A percentile compares a stretch with the other conserved stretches of the same genome.
phyloP scores from a whole-genome alignment of 495 filamentous ascomycete species.

The Hapsidospora chrysogenum region DNA sequence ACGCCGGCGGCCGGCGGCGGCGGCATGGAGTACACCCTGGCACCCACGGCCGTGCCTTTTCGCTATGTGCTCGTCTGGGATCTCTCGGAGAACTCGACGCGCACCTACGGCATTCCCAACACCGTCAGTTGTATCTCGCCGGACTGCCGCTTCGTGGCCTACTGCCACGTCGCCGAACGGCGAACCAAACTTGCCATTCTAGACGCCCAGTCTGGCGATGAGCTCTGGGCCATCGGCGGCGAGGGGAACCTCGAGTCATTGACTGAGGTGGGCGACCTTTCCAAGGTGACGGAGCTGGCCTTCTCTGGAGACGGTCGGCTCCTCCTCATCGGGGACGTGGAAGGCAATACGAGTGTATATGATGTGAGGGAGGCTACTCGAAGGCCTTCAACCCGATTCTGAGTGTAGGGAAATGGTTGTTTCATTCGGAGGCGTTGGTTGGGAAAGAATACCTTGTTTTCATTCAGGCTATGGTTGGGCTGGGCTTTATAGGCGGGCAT shows the following conservation, averaged over 20 bases:
- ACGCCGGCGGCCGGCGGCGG: conserved; percentile 10
- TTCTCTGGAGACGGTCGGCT: conserved; percentile 17
- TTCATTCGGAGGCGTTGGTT: too few species aligned
- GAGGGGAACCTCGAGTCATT: conserved; percentile 8
- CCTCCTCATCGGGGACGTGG: conserved; percentile 13
- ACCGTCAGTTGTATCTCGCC: conserved; percentile 14
- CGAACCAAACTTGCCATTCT: conserved; percentile 13
- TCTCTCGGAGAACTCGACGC: conserved; percentile 13
- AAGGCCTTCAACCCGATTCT: too few species aligned
- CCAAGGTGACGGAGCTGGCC: conserved; percentile 12
- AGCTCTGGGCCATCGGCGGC: conserved; percentile 15
- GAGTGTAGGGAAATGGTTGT: too few species aligned
- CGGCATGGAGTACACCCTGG: conserved; percentile 12
- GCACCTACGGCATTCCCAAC: conserved; percentile 19
- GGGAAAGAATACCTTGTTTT: too few species aligned
- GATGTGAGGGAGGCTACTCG: conserved; percentile 19
- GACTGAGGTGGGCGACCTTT: conserved; percentile 11
- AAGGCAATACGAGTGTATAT: conserved; percentile 12
- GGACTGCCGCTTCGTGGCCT: conserved; percentile 17
- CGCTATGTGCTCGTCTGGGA: conserved; percentile 19
- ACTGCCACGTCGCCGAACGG: conserved; percentile 13
- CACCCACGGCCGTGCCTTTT: conserved; percentile 10
- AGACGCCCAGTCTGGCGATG: conserved; percentile 14
- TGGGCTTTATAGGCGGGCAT: too few species aligned
- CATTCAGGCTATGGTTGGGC: too few species aligned